Evolutionary conservation across 768 basidiomycete genomes (phyloP).

Genomic region (Pholiota conissans): DNA sequence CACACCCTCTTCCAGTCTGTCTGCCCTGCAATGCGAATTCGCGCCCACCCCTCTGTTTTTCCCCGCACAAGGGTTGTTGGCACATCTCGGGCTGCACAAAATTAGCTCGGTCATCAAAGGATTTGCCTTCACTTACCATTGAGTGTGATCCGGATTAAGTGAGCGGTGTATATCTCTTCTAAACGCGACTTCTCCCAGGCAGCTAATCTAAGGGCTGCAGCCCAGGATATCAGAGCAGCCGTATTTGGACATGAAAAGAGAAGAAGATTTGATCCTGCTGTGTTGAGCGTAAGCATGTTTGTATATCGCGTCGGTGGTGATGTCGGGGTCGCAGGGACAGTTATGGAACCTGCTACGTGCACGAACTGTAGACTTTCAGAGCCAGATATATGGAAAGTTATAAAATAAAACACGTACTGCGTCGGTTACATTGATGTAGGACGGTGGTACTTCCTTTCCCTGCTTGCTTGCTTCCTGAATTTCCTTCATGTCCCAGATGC

Average conservation of each 20-base stretch:
- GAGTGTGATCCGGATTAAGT: conserved; percentile 81
- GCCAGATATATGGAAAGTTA: conserved; percentile 7
- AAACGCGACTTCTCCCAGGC: conserved; percentile 95
- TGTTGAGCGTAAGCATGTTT: conserved; percentile 90
- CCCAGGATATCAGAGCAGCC: conserved; percentile 79
- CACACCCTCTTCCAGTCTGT: conserved; percentile 95
- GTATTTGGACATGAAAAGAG: conserved; percentile 84
- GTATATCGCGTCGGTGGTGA: conserved; percentile 58
- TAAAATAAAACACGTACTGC: conserved; percentile 54
- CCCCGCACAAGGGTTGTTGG: conserved; percentile 68
- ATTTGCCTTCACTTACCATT: conserved; percentile 28
- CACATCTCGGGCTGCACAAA: conserved; percentile 44
- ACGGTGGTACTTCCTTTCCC: conserved; percentile 82
- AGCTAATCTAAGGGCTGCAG: conserved; percentile 84
- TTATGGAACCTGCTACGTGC: conserved; percentile 74
- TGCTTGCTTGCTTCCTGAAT: conserved; percentile 81
- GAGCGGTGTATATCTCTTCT: conserved; percentile 97
- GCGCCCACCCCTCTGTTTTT: conserved; percentile 89
- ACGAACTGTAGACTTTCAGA: conserved; percentile 55
- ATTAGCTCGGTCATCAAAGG: neutral
- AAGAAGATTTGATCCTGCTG: conserved; percentile 87
- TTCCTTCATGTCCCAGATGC: conserved; percentile 89
- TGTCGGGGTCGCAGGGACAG: conserved; percentile 53
- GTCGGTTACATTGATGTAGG: conserved; percentile 87
- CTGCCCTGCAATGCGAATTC: conserved; percentile 91